Evolutionary conservation across 1,284 basidiomycete genomes (phyloP).

Genomic region (Pulveroboletus ridleyi): DNA sequence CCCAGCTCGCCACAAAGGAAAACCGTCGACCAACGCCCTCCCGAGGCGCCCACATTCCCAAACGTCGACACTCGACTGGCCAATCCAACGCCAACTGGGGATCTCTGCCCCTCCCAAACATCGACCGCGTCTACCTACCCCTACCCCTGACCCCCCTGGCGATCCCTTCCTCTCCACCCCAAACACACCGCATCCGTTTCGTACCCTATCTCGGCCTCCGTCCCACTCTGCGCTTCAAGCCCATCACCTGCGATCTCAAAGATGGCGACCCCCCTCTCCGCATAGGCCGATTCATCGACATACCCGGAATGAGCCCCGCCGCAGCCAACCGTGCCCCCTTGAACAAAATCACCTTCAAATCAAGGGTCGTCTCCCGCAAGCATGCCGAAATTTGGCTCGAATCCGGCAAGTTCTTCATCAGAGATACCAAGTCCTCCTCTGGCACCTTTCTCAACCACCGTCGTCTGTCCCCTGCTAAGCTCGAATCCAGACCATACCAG

Average conservation of each 20-base stretch:
- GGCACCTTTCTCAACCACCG: too few relatives aligned
- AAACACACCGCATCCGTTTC: constrained; percentile 74
- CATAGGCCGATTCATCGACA: constrained; percentile 93
- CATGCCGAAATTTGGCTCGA: constrained; percentile 95
- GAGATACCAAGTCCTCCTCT: constrained; percentile 83
- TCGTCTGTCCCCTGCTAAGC: too few relatives aligned
- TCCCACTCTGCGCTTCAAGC: constrained; percentile 93
- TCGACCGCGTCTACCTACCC: too few relatives aligned
- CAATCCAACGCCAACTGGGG: constrained; percentile 19
- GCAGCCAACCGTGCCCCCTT: constrained; percentile 76
- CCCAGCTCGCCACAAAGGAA: too few relatives aligned
- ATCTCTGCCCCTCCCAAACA: too few relatives aligned
- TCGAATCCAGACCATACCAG: too few relatives aligned
- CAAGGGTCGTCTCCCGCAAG: constrained; percentile 93
- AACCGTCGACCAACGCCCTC: too few relatives aligned
- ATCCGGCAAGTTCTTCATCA: constrained; percentile 78
- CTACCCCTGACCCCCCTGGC: constrained; percentile 29
- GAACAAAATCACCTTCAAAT: constrained; percentile 93
- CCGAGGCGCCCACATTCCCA: too few relatives aligned
- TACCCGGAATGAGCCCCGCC: constrained; percentile 69
- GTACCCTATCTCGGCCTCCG: constrained; percentile 94
- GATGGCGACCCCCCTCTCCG: constrained; percentile 77
- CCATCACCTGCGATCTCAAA: constrained; percentile 85
- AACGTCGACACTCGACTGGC: constrained; percentile 57
- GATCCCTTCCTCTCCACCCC: constrained; percentile 22